Evolutionary conservation across 2,329 filamentous ascomycete species (phyloP).

Genomic region (Tolypocladium ophioglossoides): DNA sequence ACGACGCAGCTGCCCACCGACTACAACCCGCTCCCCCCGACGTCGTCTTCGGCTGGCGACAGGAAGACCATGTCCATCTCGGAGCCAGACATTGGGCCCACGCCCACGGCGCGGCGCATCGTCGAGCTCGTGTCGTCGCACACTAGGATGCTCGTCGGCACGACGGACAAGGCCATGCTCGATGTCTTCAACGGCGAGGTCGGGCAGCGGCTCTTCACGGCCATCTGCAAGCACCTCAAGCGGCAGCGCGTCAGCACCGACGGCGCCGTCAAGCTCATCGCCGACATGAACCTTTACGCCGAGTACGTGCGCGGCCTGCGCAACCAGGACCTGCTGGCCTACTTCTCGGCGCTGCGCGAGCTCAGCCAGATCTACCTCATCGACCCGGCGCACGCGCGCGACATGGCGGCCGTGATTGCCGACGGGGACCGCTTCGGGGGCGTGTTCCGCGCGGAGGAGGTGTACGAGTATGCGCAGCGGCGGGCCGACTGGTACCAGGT

Average conservation of each 20-base stretch:
- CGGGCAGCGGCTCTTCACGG: slow-evolving; percentile 80
- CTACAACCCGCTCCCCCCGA: slow-evolving; percentile 60
- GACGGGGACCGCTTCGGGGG: slow-evolving; percentile 84
- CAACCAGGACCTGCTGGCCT: slow-evolving; percentile 75
- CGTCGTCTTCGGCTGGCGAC: slow-evolving; percentile 15
- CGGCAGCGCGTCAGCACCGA: slow-evolving; percentile 84
- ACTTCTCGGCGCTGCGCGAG: slow-evolving; percentile 86
- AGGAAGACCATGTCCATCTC: slow-evolving; percentile 17
- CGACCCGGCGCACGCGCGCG: slow-evolving; percentile 72
- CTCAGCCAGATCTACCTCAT: slow-evolving; percentile 94
- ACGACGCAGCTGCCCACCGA: slow-evolving; percentile 80
- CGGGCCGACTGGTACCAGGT: slow-evolving; percentile 93
- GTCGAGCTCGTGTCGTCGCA: slow-evolving; percentile 81
- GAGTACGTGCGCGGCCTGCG: slow-evolving; percentile 70
- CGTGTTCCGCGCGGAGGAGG: slow-evolving; percentile 90
- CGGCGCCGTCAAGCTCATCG: slow-evolving; percentile 85
- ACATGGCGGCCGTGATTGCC: slow-evolving; percentile 90
- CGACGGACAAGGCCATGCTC: slow-evolving; percentile 94
- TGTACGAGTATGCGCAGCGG: slow-evolving; percentile 92
- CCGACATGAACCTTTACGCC: slow-evolving; percentile 92
- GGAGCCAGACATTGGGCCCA: slow-evolving; percentile 52
- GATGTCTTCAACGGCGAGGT: slow-evolving; percentile 99
- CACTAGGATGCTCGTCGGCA: slow-evolving; percentile 85
- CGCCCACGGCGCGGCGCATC: slow-evolving; percentile 65
- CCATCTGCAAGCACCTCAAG: slow-evolving; percentile 95